Evolutionary conservation across 371 early-diverging fungal genomes (phyloP), one percentile per base, ranked within the genome.

Genomic region (Mucor circinelloides): DNA sequence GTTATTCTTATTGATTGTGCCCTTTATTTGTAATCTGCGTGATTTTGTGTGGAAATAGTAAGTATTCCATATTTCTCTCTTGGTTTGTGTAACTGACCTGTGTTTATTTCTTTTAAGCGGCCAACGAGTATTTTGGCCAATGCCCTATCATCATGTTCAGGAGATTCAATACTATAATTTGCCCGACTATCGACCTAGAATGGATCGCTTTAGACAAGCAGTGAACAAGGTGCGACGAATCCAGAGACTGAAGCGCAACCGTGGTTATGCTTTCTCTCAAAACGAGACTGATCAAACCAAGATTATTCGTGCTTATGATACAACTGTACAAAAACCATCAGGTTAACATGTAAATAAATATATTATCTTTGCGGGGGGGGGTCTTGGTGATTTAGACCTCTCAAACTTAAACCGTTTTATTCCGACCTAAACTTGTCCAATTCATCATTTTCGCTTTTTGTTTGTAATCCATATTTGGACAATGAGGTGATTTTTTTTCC

Each of bases 81-180:
- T 30, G 30, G 3, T 21, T 7, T 40, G 13, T 58, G 38, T 46
- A 57, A 57, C 42, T 12, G 15, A 52, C 52, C 25, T 52, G 25
- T 25, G 13, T 13, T 17, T 46, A 21, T 15, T 59, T 36, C 10
- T 28, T 56, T 64, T 31, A 34, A 38, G 91, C 68, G 75, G 76
- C 58, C 89, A 93, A 78, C 88, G 94, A 36, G 90, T 89, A 76
- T 89, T 90, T 75, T 75, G 85, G 69, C 85, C 90, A 34, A 68
- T 87, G 68, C 84, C 92, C 15, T 95, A 96, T 77, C 97, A 97
- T 72, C 90, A 92, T 67, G 92, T 96, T 32, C 97, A 97, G 75
- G 97, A 97, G 79, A 95, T 97, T 52, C 94, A 95, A 74, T 95
- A 97, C 79, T 95, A 89, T 87, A 94, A 94, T 79, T 93, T 95